Evolutionary conservation across 371 early-diverging fungal genomes (phyloP).

Genomic region (Cokeromyces recurvatus): DNA sequence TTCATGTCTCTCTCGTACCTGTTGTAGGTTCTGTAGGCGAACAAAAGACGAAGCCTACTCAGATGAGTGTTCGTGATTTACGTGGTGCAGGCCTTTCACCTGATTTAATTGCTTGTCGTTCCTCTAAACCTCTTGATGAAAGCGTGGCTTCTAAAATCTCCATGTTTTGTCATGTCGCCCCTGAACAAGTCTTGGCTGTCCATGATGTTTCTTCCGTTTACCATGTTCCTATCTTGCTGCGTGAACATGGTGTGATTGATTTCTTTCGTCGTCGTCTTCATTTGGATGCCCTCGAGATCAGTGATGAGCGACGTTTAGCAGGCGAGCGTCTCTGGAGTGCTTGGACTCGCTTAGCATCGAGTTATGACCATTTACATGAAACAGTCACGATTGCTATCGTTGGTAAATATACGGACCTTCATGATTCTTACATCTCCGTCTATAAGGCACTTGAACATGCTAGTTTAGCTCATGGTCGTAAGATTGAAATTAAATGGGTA

Average conservation of each 20-base stretch:
- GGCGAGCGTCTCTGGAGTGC: slow-evolving; percentile 66
- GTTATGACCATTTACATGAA: slow-evolving; percentile 78
- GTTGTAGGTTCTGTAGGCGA: slow-evolving; percentile 98
- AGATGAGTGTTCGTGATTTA: slow-evolving; percentile 91
- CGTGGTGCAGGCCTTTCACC: slow-evolving; percentile 94
- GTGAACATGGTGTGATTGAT: slow-evolving; percentile 79
- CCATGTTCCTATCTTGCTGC: slow-evolving; percentile 92
- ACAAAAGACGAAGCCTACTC: slow-evolving; percentile 99
- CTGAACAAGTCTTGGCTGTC: slow-evolving; percentile 85
- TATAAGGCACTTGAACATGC: slow-evolving; percentile 96
- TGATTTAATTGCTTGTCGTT: slow-evolving; percentile 96
- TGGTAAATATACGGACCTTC: slow-evolving; percentile 94
- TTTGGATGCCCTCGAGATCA: slow-evolving; percentile 55
- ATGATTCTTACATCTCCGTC: slow-evolving; percentile 97
- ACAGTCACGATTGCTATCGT: slow-evolving; percentile 90
- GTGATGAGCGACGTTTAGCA: slow-evolving; percentile 46
- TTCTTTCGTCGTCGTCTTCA: slow-evolving; percentile 79
- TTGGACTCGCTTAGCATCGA: slow-evolving; percentile 81
- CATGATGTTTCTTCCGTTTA: slow-evolving; percentile 95
- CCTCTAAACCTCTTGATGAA: slow-evolving; percentile 73
- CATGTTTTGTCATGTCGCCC: slow-evolving; percentile 96
- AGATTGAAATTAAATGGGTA: slow-evolving; percentile 88
- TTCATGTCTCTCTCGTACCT: slow-evolving; percentile 97
- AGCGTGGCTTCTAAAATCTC: slow-evolving; percentile 90
- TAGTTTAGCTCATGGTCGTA: slow-evolving; percentile 73